These are phyloP conservation scores for Cornus kousa DNA, from an alignment of 148 eudicot species.

Conservation along the genomic window DNA sequence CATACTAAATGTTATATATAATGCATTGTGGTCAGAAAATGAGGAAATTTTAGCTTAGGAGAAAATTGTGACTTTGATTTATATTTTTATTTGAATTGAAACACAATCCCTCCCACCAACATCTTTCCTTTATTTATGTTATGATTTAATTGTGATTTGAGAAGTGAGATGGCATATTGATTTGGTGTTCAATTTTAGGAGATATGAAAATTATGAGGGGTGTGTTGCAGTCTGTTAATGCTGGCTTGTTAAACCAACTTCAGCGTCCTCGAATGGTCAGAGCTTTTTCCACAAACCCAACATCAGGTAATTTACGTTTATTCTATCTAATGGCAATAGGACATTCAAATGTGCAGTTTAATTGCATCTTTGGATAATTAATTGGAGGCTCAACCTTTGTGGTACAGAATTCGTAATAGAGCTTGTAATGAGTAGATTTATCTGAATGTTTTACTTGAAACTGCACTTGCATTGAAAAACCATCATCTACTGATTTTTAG, in stretches of 20 bases:
- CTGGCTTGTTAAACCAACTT: background rate
- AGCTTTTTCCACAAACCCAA: constrained; percentile 8
- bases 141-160: background rate
- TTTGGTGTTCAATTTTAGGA: background rate
- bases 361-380: background rate
- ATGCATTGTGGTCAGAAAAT: background rate
- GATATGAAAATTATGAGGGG: constrained; percentile 8
- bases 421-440: background rate
- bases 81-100: background rate
- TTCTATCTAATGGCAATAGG: background rate
- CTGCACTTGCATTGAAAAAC: background rate
- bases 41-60: background rate
- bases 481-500: background rate
- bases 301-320: background rate
- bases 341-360: background rate
- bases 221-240: constrained; percentile 4
- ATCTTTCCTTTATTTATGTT: background rate
- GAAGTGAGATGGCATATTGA: background rate
- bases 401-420: background rate
- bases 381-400: background rate
- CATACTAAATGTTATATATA: too few species aligned
- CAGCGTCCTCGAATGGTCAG: constrained; percentile 4
- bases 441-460: background rate
- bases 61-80: background rate
- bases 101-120: background rate